Conservation (phyloP, 768 basidiomycete genomes). For the Mycena latifolia region DNA sequence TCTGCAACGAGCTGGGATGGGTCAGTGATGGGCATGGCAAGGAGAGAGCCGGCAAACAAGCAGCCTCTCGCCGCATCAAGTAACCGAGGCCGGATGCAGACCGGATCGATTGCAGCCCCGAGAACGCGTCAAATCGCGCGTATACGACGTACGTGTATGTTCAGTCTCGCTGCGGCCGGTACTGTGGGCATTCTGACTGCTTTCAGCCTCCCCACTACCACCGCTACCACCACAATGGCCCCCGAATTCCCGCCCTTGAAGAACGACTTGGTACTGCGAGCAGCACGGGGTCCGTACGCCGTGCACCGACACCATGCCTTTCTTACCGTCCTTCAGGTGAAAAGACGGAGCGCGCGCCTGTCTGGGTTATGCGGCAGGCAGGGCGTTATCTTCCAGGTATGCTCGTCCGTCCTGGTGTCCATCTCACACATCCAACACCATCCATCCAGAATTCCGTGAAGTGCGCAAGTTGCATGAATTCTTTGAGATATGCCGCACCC, state of each 20-base stretch:
- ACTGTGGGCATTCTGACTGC: slow-evolving; percentile 24
- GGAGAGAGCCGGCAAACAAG: not conserved
- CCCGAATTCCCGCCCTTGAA: slow-evolving; percentile 76
- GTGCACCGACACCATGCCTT: not conserved
- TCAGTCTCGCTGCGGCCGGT: slow-evolving; percentile 17
- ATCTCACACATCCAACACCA: slow-evolving; percentile 20
- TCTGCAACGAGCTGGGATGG: slow-evolving; percentile 76
- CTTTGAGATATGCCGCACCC: slow-evolving; percentile 95
- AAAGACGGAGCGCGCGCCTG: slow-evolving; percentile 91
- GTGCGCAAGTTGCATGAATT: slow-evolving; percentile 91
- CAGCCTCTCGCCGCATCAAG: too few relatives aligned
- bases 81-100: not conserved
- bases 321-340: slow-evolving; percentile 64
- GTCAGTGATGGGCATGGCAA: slow-evolving; percentile 62
- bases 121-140: slow-evolving; percentile 17
- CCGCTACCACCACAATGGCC: slow-evolving; percentile 48
- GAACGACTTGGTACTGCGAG: slow-evolving; percentile 92
- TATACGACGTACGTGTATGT: slow-evolving; percentile 8
- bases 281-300: slow-evolving; percentile 74
- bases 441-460: slow-evolving; percentile 85
- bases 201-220: slow-evolving; percentile 30
- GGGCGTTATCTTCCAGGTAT: slow-evolving; percentile 94
- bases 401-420: slow-evolving; percentile 36
- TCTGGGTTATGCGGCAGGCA: slow-evolving; percentile 99
- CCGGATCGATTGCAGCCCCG: slow-evolving; percentile 8